Conservation (phyloP, 208 protist genomes). For the Leishmania amazonensis region DNA sequence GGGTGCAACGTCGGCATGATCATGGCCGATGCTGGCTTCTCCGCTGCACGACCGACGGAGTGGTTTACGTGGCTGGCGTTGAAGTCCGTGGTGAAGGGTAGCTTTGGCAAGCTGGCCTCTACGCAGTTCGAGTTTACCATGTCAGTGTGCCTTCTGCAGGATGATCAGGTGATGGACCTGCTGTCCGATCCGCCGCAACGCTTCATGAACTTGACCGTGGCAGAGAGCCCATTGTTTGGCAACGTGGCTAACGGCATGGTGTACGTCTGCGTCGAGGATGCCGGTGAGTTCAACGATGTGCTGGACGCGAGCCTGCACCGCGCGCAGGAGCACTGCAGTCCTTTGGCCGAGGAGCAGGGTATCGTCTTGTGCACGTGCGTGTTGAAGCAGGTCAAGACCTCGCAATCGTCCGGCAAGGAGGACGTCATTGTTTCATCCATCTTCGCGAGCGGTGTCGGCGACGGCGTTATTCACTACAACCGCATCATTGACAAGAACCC, state of each 20-base stretch:
- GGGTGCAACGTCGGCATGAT: conserved; percentile 71
- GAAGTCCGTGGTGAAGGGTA: conserved; percentile 52
- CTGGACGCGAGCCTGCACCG: conserved; percentile 46
- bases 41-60: conserved; percentile 38
- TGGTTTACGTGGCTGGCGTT: conserved; percentile 76
- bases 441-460: conserved; percentile 68
- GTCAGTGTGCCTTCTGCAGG: conserved; percentile 67
- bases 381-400: conserved; percentile 64
- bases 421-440: conserved; percentile 77
- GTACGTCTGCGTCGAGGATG: conserved; percentile 59
- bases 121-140: conserved; percentile 45
- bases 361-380: conserved; percentile 70
- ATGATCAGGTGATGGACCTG: conserved; percentile 76
- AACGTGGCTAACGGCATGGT: conserved; percentile 65
- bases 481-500: conserved; percentile 87
- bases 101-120: conserved; percentile 45
- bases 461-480: conserved; percentile 75
- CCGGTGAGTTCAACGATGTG: conserved; percentile 64
- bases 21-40: conserved; percentile 61
- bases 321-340: conserved; percentile 22
- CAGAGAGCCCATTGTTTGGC: conserved; percentile 72
- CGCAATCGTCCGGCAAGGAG: conserved; percentile 34
- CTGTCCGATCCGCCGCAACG: conserved; percentile 36
- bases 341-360: conserved; percentile 46
- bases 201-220: conserved; percentile 55